A percentile compares a stretch with the other conserved stretches of the same genome.
phyloP scores from a whole-genome alignment of 805 yeast species.

The Hanseniaspora vineae region DNA sequence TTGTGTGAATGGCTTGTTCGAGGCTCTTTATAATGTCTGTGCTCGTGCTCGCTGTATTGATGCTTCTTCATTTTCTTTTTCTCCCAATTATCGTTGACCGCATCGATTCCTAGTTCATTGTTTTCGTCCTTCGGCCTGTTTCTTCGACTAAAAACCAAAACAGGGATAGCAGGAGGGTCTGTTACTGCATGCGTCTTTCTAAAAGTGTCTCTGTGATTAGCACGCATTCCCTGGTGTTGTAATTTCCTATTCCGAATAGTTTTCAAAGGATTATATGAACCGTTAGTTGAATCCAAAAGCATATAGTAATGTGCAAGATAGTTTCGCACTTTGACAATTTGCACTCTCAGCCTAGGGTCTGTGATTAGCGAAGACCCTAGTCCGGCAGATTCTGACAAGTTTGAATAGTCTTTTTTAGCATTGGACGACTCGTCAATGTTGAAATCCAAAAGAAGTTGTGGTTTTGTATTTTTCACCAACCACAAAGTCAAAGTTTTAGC shows the following conservation, averaged over 20 bases:
- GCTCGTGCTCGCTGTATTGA: not conserved
- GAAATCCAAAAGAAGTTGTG: not conserved
- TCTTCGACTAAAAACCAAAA: not conserved
- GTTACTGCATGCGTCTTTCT: conserved; percentile 3
- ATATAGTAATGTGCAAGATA: conserved; percentile 37
- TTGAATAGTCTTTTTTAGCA: not conserved
- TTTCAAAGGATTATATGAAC: conserved; percentile 71
- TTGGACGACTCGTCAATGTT: not conserved
- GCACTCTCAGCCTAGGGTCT: not conserved
- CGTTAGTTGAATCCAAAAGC: conserved; percentile 39
- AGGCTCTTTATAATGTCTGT: not conserved
- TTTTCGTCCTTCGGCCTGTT: too few relatives aligned
- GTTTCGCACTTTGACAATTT: conserved; percentile 11
- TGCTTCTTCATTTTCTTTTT: too few relatives aligned
- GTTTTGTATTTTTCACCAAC: conserved; percentile 33
- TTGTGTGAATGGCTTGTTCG: too few relatives aligned
- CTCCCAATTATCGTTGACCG: too few relatives aligned
- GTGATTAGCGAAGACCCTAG: too few relatives aligned
- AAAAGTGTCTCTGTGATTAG: conserved; percentile 28
- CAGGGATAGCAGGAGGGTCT: conserved; percentile 6
- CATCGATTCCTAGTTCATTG: too few relatives aligned
- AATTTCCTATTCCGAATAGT: conserved; percentile 60
- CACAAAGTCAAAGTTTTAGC: conserved; percentile 31
- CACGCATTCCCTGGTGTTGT: conserved; percentile 33
- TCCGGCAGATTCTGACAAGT: not conserved